These are phyloP conservation scores for Grosmannia huntii DNA, from an alignment of 2,329 filamentous ascomycete species.

Conservation along the genomic window DNA sequence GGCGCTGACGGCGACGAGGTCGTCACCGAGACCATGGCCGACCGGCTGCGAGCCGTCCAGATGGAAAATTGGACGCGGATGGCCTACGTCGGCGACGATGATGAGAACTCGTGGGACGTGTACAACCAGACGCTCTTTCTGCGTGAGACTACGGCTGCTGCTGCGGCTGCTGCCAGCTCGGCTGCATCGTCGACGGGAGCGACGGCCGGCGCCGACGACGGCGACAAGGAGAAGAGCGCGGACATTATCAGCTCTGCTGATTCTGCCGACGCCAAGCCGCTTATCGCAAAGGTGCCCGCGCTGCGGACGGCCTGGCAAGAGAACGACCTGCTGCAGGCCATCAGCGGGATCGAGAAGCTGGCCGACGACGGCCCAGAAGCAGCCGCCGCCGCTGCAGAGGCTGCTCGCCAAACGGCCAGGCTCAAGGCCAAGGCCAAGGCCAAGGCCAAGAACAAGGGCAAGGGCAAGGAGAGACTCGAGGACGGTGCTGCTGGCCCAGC, in stretches of 20 bases:
- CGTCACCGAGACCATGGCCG: conserved; percentile 57
- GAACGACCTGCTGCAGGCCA: conserved; percentile 30
- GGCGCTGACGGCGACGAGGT: conserved; percentile 46
- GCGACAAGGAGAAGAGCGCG: conserved; percentile 16
- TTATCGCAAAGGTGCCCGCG: conserved; percentile 25
- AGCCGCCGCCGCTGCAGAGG: background rate
- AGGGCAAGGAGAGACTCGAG: background rate
- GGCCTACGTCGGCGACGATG: conserved; percentile 71
- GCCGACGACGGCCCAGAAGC: background rate
- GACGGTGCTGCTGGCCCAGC: background rate
- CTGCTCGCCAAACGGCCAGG: background rate
- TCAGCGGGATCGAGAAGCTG: conserved; percentile 25
- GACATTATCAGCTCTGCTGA: conserved; percentile 10
- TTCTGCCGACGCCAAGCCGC: conserved; percentile 5
- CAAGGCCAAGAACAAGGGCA: background rate
- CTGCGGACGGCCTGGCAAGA: conserved; percentile 31
- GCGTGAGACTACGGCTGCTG: conserved; percentile 10
- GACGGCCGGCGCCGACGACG: conserved; percentile 11
- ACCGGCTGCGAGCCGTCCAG: conserved; percentile 66
- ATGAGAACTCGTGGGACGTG: conserved; percentile 58
- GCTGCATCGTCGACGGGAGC: background rate
- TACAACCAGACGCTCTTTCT: conserved; percentile 64
- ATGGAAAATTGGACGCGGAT: conserved; percentile 71
- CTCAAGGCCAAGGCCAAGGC: background rate
- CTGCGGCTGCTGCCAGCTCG: conserved; percentile 8